A percentile compares a stretch with the other conserved stretches of the same genome.
These are phyloP conservation scores for Tetrapisispora taiwanensis DNA, from an alignment of 805 yeast genomes.

Conservation along the genomic window DNA sequence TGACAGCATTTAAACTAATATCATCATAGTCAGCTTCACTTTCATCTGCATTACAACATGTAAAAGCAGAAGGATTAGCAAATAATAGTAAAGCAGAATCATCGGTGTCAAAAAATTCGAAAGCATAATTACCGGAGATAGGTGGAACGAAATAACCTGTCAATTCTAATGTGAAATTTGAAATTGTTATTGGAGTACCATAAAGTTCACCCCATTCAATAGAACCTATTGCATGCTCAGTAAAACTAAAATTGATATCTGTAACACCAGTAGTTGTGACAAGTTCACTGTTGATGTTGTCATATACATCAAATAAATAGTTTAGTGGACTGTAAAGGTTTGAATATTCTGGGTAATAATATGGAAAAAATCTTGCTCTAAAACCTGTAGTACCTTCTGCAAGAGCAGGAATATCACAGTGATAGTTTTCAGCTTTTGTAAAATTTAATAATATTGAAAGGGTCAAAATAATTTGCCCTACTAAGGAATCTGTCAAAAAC, in stretches of 20 bases:
- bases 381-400: neutral
- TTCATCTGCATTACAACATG: conserved; percentile 24
- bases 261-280: neutral
- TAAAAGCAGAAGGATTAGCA: conserved; percentile 27
- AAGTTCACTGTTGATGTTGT: neutral
- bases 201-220: conserved; percentile 5
- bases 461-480: neutral
- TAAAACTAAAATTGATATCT: neutral
- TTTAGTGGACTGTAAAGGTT: neutral
- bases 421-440: neutral
- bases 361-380: conserved; percentile 4
- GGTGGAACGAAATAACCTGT: conserved; percentile 26
- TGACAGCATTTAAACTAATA: conserved; percentile 2
- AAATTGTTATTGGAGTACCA: conserved; percentile 9
- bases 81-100: conserved; percentile 26
- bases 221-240: neutral
- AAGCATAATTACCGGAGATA: conserved; percentile 24
- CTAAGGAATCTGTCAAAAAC: neutral
- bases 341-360: neutral
- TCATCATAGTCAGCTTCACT: conserved; percentile 1
- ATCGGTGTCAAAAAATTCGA: conserved; percentile 21
- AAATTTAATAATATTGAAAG: neutral
- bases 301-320: neutral
- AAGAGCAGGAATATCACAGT: conserved; percentile 1
- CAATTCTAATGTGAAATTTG: conserved; percentile 19